A percentile compares a stretch with the other conserved stretches of the same genome.
phyloP scores from a whole-genome alignment of 2,329 filamentous ascomycete species.

The Xylariales sp. region DNA sequence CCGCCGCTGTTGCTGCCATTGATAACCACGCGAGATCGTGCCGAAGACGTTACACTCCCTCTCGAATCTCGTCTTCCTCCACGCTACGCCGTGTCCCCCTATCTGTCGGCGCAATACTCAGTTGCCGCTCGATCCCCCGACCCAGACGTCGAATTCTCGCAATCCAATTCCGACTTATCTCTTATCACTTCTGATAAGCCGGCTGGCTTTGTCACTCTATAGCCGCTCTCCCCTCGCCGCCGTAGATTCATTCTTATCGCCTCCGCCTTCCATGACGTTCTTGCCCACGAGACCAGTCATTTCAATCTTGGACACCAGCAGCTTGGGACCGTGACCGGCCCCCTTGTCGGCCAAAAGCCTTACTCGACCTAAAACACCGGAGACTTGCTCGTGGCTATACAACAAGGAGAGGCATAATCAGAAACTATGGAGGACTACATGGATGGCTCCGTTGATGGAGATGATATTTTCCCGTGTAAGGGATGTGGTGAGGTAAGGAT shows the following conservation, averaged over 20 bases:
- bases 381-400: conserved; percentile 33
- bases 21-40: background rate
- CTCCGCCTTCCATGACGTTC: conserved; percentile 40
- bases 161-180: conserved; percentile 20
- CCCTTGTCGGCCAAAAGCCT: background rate
- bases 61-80: background rate
- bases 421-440: conserved; percentile 69
- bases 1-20: background rate
- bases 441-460: conserved; percentile 76
- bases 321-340: conserved; percentile 11
- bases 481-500: conserved; percentile 85
- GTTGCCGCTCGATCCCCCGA: background rate
- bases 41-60: background rate
- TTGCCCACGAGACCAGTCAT: conserved; percentile 25
- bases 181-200: conserved; percentile 6
- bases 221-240: conserved; percentile 36
- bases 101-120: conserved; percentile 7
- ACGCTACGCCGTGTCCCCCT: conserved; percentile 6
- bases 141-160: background rate
- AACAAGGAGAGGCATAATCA: conserved; percentile 32
- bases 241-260: conserved; percentile 29
- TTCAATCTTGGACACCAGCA: conserved; percentile 16
- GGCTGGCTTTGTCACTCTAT: conserved; percentile 6
- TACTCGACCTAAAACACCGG: conserved; percentile 3
- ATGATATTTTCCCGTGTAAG: conserved; percentile 91